Conservation (phyloP, 1,284 basidiomycete species). For the Malassezia brasiliensis region DNA sequence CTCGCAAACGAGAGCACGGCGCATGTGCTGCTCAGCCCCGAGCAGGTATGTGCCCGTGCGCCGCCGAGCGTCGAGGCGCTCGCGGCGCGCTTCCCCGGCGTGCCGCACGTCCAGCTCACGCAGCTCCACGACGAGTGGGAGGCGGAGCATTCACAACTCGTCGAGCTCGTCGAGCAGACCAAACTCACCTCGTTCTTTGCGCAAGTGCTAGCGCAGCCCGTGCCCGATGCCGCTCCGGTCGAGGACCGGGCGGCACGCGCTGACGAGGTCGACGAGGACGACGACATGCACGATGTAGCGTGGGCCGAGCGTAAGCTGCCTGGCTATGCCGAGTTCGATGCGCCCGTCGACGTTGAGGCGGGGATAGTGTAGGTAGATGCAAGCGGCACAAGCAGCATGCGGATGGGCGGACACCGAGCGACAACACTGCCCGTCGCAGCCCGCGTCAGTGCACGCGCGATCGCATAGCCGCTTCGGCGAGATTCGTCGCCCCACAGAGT, state of each 20-base stretch:
- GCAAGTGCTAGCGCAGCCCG: slow-evolving; percentile 5
- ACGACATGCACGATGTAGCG: not conserved
- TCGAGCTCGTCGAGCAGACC: not conserved
- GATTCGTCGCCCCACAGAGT: too few relatives aligned
- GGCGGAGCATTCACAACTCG: slow-evolving; percentile 7
- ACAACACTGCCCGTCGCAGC: too few relatives aligned
- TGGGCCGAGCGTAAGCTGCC: not conserved
- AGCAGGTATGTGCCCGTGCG: not conserved
- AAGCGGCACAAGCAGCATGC: too few relatives aligned
- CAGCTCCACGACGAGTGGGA: slow-evolving; percentile 1
- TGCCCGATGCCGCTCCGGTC: not conserved
- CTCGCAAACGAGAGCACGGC: slow-evolving; percentile 9
- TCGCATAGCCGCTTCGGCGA: too few relatives aligned
- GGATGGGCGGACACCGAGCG: too few relatives aligned
- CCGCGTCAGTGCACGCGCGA: too few relatives aligned
- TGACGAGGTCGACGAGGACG: not conserved
- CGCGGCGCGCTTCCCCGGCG: slow-evolving; percentile 5
- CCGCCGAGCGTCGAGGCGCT: not conserved
- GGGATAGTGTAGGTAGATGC: not conserved
- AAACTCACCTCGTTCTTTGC: slow-evolving; percentile 9
- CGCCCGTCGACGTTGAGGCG: not conserved
- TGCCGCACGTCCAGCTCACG: slow-evolving; percentile 8
- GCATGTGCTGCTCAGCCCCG: slow-evolving; percentile 1
- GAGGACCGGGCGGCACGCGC: not conserved
- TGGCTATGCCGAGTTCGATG: not conserved